These are phyloP conservation scores for Arxiozyma slooffiae DNA, from an alignment of 1,139 yeast species.

Conservation along the genomic window DNA sequence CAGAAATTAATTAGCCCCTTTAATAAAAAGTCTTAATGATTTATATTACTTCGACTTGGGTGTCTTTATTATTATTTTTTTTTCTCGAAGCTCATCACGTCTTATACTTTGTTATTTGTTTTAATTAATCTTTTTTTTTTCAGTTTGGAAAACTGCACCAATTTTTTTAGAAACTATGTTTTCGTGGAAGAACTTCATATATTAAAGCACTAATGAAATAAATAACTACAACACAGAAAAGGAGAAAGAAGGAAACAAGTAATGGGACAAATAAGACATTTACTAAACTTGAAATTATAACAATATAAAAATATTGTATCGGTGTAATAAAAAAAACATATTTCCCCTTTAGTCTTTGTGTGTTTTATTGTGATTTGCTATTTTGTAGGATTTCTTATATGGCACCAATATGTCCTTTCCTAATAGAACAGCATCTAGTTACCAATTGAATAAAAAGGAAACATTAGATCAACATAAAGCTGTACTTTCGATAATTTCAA, in stretches of 20 bases:
- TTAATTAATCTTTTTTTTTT: too few relatives aligned
- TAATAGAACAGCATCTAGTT: background rate
- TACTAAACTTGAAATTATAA: too few relatives aligned
- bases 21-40: too few relatives aligned
- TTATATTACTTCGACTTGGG: background rate
- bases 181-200: background rate
- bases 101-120: background rate
- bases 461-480: conserved; percentile 5
- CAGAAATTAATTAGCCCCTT: too few relatives aligned
- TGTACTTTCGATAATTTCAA: conserved; percentile 2
- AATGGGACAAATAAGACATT: background rate
- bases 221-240: too few relatives aligned
- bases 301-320: too few relatives aligned
- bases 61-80: too few relatives aligned
- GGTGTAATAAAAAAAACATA: too few relatives aligned
- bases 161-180: background rate
- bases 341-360: too few relatives aligned
- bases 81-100: background rate
- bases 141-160: background rate
- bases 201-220: background rate
- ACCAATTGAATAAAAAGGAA: conserved; percentile 4
- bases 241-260: background rate
- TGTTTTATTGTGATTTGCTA: background rate
- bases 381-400: background rate
- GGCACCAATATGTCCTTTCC: background rate